phyloP scores from a whole-genome alignment of 345 rosid species.

The Murraya koenigii region DNA sequence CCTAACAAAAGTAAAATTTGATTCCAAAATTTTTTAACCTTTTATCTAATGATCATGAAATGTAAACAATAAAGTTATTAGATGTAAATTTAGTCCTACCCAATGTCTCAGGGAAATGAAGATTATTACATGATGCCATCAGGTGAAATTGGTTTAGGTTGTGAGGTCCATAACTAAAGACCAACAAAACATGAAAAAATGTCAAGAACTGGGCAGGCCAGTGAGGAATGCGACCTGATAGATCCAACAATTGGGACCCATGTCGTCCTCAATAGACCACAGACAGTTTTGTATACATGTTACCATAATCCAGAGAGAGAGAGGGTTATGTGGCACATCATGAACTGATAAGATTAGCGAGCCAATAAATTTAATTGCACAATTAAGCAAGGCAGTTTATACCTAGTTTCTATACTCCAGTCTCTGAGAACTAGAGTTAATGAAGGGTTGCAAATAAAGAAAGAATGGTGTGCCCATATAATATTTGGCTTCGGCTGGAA shows the following conservation, averaged over 20 bases:
- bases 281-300: no score
- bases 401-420: constrained; percentile 67
- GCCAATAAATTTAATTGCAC: not conserved
- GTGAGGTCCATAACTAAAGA: no score
- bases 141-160: no score
- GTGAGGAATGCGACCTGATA: no score
- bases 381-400: not conserved
- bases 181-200: no score
- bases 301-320: no score
- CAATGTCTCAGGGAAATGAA: not conserved
- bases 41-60: not conserved
- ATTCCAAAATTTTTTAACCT: not conserved
- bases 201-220: no score
- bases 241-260: no score
- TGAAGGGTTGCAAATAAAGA: constrained; percentile 40
- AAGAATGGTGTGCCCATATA: constrained; percentile 41
- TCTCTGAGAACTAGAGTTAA: constrained; percentile 52
- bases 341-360: not conserved
- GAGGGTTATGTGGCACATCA: not conserved
- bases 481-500: constrained; percentile 55
- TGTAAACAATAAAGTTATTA: not conserved
- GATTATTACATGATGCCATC: not conserved
- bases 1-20: not conserved
- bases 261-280: no score
- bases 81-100: not conserved